Conservation (phyloP, 2,329 filamentous ascomycete genomes). For the Dactylella cylindrospora region DNA sequence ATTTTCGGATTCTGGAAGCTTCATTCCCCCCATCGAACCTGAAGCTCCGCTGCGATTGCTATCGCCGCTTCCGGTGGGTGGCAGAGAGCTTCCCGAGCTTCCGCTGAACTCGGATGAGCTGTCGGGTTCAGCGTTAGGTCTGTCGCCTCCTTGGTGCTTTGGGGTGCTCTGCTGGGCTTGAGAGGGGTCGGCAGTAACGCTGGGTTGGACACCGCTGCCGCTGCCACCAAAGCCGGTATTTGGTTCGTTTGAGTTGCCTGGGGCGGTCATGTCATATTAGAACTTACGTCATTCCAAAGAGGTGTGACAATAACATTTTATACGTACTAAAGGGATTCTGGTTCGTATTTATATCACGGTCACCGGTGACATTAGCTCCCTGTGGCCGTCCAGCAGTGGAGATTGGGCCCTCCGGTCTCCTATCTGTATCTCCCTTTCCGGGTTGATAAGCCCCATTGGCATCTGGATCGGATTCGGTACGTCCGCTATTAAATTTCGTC, state of each 20-base stretch:
- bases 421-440: slow-evolving; percentile 4
- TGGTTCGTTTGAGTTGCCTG: slow-evolving; percentile 38
- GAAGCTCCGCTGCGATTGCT: slow-evolving; percentile 34
- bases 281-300: neutral
- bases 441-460: slow-evolving; percentile 28
- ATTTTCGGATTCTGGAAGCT: slow-evolving; percentile 47
- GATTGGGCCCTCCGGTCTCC: slow-evolving; percentile 9
- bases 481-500: slow-evolving; percentile 18
- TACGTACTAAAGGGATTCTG: slow-evolving; percentile 26
- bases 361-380: slow-evolving; percentile 25
- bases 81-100: neutral
- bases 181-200: slow-evolving; percentile 12
- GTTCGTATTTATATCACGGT: slow-evolving; percentile 11
- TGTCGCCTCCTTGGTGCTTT: slow-evolving; percentile 52
- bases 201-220: slow-evolving; percentile 28
- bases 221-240: slow-evolving; percentile 43
- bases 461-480: slow-evolving; percentile 32
- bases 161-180: slow-evolving; percentile 22
- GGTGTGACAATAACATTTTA: neutral
- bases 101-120: neutral
- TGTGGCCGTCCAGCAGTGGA: slow-evolving; percentile 16
- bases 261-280: neutral
- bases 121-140: slow-evolving; percentile 49
- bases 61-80: slow-evolving; percentile 34
- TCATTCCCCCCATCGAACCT: slow-evolving; percentile 47